Conservation (phyloP, 805 yeast species). For the Barnettozyma sucrosica region DNA sequence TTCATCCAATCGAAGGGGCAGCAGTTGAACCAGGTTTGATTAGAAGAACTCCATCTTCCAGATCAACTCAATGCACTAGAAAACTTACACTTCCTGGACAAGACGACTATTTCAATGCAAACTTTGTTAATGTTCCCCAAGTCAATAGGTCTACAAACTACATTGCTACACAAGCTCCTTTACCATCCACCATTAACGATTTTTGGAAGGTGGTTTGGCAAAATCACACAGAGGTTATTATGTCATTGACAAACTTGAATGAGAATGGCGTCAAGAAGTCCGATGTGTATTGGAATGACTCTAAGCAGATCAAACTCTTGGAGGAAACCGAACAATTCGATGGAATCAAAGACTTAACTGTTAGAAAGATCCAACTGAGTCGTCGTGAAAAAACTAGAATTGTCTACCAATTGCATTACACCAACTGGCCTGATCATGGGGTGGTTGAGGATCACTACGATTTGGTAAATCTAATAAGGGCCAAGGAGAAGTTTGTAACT, state of each 20-base stretch:
- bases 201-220: constrained; percentile 82
- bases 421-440: constrained; percentile 83
- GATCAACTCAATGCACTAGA: constrained; percentile 2
- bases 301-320: constrained; percentile 33
- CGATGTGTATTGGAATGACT: constrained; percentile 72
- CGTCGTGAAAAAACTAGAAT: constrained; percentile 30
- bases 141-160: constrained; percentile 39
- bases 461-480: constrained; percentile 26
- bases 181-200: constrained; percentile 69
- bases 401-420: constrained; percentile 67
- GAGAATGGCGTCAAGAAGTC: constrained; percentile 79
- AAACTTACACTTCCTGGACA: neutral
- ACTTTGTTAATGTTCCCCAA: constrained; percentile 47
- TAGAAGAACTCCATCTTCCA: neutral
- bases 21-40: neutral
- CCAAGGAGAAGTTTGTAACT: constrained; percentile 26
- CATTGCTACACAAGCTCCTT: constrained; percentile 91
- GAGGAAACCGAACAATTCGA: constrained; percentile 26
- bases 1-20: constrained; percentile 1
- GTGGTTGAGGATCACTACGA: constrained; percentile 38
- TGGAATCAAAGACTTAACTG: constrained; percentile 28
- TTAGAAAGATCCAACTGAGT: constrained; percentile 24
- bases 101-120: constrained; percentile 43
- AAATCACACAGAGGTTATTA: constrained; percentile 58
- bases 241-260: constrained; percentile 68